A percentile compares a stretch with the other conserved stretches of the same genome.
These are phyloP conservation scores for Rauvolfia tetraphylla DNA, from an alignment of 257 asterid genomes.

Conservation along the genomic window DNA sequence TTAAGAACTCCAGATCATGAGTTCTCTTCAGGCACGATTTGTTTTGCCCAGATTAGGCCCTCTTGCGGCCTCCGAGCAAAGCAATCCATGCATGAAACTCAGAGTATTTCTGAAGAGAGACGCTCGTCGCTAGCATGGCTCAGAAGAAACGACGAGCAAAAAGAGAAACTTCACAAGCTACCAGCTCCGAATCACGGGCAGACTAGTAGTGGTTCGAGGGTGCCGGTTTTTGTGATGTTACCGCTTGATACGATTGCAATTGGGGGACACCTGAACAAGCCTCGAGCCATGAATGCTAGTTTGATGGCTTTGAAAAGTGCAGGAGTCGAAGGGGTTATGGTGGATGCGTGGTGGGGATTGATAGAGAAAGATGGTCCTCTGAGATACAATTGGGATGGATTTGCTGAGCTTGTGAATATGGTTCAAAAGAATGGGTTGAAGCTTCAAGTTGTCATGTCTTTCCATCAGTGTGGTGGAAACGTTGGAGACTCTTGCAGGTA, in stretches of 20 bases:
- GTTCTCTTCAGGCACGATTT: slow-evolving; percentile 39
- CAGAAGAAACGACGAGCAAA: slow-evolving; percentile 28
- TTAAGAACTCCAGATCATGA: slow-evolving; percentile 48
- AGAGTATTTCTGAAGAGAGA: not conserved
- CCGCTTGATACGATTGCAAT: slow-evolving; percentile 71
- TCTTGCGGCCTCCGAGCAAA: slow-evolving; percentile 44
- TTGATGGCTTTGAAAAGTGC: slow-evolving; percentile 82
- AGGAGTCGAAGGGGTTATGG: slow-evolving; percentile 93
- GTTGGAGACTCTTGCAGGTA: slow-evolving; percentile 97
- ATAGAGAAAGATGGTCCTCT: slow-evolving; percentile 88
- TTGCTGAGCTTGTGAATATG: slow-evolving; percentile 72
- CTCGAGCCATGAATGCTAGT: slow-evolving; percentile 79
- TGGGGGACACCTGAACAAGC: slow-evolving; percentile 62
- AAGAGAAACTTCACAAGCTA: slow-evolving; percentile 47
- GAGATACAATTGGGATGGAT: slow-evolving; percentile 90
- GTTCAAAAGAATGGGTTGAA: slow-evolving; percentile 67
- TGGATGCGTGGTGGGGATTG: slow-evolving; percentile 95
- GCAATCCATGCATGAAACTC: slow-evolving; percentile 42
- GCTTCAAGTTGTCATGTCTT: slow-evolving; percentile 90
- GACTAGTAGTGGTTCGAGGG: slow-evolving; percentile 36
- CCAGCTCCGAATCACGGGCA: slow-evolving; percentile 30
- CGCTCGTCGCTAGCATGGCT: not conserved
- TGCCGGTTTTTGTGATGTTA: slow-evolving; percentile 88
- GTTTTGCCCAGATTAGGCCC: slow-evolving; percentile 50
- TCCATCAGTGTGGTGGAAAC: slow-evolving; percentile 93